Percentiles rank a stretch among this genome's conserved stretches.
These are phyloP conservation scores for Suaeda aralocaspica DNA, from an alignment of 148 eudicot species.

Conservation along the genomic window DNA sequence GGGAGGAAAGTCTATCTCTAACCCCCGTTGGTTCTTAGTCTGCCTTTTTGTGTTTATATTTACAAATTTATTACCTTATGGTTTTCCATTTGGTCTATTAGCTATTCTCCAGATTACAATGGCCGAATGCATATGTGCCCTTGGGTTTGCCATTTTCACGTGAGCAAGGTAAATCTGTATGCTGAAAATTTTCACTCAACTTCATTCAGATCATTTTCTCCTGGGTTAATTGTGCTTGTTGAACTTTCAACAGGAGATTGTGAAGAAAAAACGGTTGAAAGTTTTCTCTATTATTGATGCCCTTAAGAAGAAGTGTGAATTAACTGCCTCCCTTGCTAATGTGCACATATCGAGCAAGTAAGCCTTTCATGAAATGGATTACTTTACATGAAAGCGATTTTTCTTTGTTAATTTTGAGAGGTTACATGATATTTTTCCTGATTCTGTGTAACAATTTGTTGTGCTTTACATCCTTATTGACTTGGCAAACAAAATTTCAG, in stretches of 20 bases:
- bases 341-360: slow-evolving; percentile 61
- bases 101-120: slow-evolving; percentile 50
- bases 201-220: slow-evolving; percentile 10
- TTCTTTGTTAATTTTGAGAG: too few relatives aligned
- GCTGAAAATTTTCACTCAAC: not conserved
- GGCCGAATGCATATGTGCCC: slow-evolving; percentile 45
- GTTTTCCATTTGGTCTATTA: slow-evolving; percentile 19
- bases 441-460: not conserved
- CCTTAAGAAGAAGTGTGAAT: slow-evolving; percentile 45
- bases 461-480: slow-evolving; percentile 9
- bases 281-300: slow-evolving; percentile 56
- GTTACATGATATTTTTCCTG: not conserved
- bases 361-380: too few relatives aligned
- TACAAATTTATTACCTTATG: not conserved
- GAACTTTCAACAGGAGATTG: slow-evolving; percentile 44
- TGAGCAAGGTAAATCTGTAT: slow-evolving; percentile 54
- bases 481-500: slow-evolving; percentile 36
- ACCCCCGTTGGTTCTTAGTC: too few relatives aligned
- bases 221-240: not conserved
- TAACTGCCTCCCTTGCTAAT: slow-evolving; percentile 33
- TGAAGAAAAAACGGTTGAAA: slow-evolving; percentile 51
- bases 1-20: too few relatives aligned
- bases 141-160: slow-evolving; percentile 88
- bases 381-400: too few relatives aligned
- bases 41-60: not conserved